These are phyloP conservation scores for Skeletonema potamos DNA, from an alignment of 108 stramenopile species.

Conservation along the genomic window DNA sequence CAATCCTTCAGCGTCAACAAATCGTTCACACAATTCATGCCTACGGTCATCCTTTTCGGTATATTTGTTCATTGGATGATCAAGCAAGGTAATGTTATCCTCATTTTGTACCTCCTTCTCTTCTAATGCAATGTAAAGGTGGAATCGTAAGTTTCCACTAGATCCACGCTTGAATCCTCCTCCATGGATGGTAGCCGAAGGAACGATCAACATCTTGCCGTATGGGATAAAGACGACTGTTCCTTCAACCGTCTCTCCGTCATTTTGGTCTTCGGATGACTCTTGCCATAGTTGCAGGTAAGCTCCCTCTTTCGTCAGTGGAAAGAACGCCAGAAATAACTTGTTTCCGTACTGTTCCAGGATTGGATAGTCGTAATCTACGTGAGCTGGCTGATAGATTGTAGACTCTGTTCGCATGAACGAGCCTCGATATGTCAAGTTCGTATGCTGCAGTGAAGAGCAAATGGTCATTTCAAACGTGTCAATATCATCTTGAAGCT, in stretches of 20 bases:
- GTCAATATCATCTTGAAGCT: constrained; percentile 21
- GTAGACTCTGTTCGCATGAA: constrained; percentile 57
- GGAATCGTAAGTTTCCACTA: constrained; percentile 57
- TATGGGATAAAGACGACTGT: constrained; percentile 58
- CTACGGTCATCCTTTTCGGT: constrained; percentile 32
- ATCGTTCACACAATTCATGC: constrained; percentile 34
- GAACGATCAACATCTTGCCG: constrained; percentile 61
- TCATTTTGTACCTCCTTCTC: background rate
- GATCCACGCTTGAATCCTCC: constrained; percentile 62
- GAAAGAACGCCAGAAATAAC: constrained; percentile 60
- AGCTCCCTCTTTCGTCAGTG: constrained; percentile 63
- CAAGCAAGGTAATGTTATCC: constrained; percentile 5
- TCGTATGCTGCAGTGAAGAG: constrained; percentile 13
- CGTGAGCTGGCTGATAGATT: constrained; percentile 68
- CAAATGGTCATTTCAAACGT: constrained; percentile 24
- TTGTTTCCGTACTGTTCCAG: constrained; percentile 28
- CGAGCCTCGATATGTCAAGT: constrained; percentile 45
- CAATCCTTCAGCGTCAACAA: constrained; percentile 34
- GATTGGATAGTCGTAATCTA: constrained; percentile 66
- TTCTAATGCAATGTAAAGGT: constrained; percentile 54
- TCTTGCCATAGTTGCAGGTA: constrained; percentile 59
- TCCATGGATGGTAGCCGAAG: constrained; percentile 62
- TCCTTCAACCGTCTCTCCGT: constrained; percentile 14
- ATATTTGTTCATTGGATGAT: constrained; percentile 44
- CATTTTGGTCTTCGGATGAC: background rate